Evolutionary conservation across 2,329 filamentous ascomycete species (phyloP), one percentile per base, ranked within the genome.

Genomic region (Fusarium sororula): DNA sequence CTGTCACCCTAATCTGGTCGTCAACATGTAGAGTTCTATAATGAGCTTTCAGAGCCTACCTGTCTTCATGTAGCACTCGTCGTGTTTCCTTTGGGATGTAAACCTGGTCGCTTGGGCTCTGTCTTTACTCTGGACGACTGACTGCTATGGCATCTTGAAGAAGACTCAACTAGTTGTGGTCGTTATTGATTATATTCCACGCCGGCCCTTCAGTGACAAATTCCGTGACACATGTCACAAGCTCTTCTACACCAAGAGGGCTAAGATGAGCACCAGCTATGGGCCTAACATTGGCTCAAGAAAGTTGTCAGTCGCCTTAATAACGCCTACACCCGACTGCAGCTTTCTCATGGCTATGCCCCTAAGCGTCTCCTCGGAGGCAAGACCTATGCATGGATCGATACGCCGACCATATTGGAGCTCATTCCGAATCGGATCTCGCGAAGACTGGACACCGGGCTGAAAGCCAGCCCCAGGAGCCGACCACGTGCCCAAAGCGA

Each of bases 401-500:
- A 47, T 9, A 47, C 7, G 26, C 13, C 13, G 9, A 22, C 45
- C 20, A 28, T 47, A 15, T 18, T 28, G 26, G 24, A 47, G 45
- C 26, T 28, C 13, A 30, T 12, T 22, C 28, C 14, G 14, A 30
- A 30, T 50, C 10, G 7, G 47, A n/a, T 6, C 10, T 17, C 10
- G 3, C 17, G 0, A 13, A 30, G 47, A 50, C 28, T n/a, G 14
- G 14, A 17, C 7, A n/a, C 14, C 13, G 7, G 20, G 47, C 14
- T 0, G 28, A 50, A n/a, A 9, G 15, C 10, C 47, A n/a, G 4
- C 28, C 5, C 28, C 17, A 30, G 47, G 28, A 50, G 15, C 7
- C 3, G 5, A n/a, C 8, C 3, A 30, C 14, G 0, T n/a, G 6
- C 13, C 10, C 3, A 2, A 17, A 30, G 3, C 6, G 10, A n/a